Conservation (phyloP, 768 basidiomycete genomes). For the Postia placenta region DNA sequence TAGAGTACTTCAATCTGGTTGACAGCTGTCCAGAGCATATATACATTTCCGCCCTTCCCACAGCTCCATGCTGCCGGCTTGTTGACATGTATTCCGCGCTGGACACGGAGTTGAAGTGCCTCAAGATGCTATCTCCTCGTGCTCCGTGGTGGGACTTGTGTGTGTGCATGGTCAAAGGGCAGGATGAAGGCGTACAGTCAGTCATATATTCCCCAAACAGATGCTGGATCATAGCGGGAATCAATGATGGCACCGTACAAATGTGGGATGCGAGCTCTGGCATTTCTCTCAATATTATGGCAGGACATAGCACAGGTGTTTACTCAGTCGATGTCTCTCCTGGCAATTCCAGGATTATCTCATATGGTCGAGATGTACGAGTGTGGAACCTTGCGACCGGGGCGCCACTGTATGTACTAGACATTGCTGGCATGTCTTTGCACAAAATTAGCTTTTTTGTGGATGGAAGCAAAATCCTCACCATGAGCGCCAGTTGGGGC, state of each 20-base stretch:
- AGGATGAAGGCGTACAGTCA: neutral
- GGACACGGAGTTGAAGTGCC: neutral
- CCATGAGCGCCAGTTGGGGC: neutral
- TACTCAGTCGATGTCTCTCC: neutral
- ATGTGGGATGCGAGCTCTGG: neutral
- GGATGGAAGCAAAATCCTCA: neutral
- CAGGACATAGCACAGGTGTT: neutral
- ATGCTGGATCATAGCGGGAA: neutral
- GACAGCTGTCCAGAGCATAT: neutral
- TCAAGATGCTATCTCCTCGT: neutral
- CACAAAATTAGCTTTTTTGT: neutral
- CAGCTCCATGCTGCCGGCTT: neutral
- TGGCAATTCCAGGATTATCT: neutral
- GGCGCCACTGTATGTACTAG: neutral
- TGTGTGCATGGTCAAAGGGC: neutral
- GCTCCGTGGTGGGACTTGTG: neutral
- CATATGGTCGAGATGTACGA: neutral
- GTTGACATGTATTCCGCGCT: neutral
- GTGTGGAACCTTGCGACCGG: neutral
- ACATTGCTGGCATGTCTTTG: neutral
- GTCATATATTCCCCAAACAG: neutral
- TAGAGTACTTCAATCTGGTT: neutral
- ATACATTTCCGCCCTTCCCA: neutral
- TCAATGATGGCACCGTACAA: neutral
- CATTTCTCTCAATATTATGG: neutral